These are phyloP conservation scores for Camellia lanceoleosa DNA, from an alignment of 148 eudicot species.

Conservation along the genomic window DNA sequence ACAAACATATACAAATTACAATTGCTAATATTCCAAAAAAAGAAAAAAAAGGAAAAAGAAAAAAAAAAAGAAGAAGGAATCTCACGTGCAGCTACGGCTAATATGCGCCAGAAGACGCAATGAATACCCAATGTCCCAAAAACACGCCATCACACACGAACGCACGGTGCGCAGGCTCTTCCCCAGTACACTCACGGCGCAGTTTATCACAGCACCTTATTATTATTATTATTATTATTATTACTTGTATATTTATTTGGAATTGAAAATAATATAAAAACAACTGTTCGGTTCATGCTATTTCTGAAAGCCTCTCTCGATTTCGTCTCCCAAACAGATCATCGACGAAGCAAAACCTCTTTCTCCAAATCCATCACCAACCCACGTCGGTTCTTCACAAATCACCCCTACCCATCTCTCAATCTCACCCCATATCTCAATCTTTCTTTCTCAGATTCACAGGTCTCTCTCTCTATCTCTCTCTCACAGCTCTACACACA, in stretches of 20 bases:
- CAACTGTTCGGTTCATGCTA: constrained; percentile 19
- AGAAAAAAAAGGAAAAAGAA: too few relatives aligned
- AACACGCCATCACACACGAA: constrained; percentile 10
- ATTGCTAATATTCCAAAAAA: neutral
- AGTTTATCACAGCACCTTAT: neutral
- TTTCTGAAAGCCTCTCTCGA: constrained; percentile 29
- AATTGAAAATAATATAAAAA: constrained; percentile 1
- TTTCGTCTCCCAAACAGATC: constrained; percentile 39
- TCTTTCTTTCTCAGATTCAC: constrained; percentile 21
- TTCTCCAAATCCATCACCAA: constrained; percentile 23
- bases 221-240: neutral
- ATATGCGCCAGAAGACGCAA: constrained; percentile 11
- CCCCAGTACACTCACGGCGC: constrained; percentile 8
- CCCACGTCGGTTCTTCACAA: constrained; percentile 25
- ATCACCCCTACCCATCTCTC: constrained; percentile 22
- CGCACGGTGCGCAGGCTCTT: constrained; percentile 13
- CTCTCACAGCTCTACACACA: constrained; percentile 2
- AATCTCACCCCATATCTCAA: neutral
- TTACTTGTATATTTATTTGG: neutral
- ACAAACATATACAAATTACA: too few relatives aligned
- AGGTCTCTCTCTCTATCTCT: constrained; percentile 16
- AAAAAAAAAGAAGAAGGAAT: too few relatives aligned
- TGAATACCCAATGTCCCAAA: neutral
- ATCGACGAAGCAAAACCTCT: neutral
- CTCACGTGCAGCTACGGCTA: constrained; percentile 14